Evolutionary conservation across 2,329 filamentous ascomycete genomes (phyloP), one percentile per base, ranked within the genome.

Genomic region (Colletotrichum tofieldiae): DNA sequence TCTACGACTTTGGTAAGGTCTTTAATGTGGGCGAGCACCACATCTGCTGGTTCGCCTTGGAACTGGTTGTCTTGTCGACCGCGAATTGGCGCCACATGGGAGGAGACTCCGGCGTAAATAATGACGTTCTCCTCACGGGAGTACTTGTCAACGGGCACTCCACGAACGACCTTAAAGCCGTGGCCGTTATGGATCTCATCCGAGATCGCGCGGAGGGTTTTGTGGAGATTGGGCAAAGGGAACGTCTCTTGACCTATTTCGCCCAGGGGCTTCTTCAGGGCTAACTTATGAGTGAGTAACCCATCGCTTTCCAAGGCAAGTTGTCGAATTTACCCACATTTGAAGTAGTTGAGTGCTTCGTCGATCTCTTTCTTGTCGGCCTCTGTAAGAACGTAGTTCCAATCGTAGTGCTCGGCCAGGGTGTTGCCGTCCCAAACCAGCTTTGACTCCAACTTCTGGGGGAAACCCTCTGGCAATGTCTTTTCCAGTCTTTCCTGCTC

Each of bases 101-200:
- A 83, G 0, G 90, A 87, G 1, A 92, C 78, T 0, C 91, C 91
- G 2, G 88, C 84, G 75, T 91, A 92, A 71, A 91, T 87, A 73
- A 88, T 86, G 39, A 90, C 76, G 70, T 89, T 90, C 2, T 92
- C 88, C 72, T 90, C 86, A 23, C 85, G 84, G 0, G 82, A 84
- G 76, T 91, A 86, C 5, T 82, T 81, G 12, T 86, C 83, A 0
- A 90, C 86, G 1, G 85, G 84, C 0, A 92, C 77, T 7, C 91
- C 91, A 2, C 89, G 86, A 20, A 93, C 77, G 2, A 91, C 89
- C 59, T 88, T 88, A 81, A 92, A 91, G 2, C 91, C 91, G 61
- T 87, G 85, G 2, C 90, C 89, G 37, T 82, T 79, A 77, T 91
- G 89, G 1, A 92, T 78, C 70, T 91, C 88, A 12, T 81, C 76